phyloP scores from a whole-genome alignment of 2,329 filamentous ascomycete species.

The Aspergillus unguis region DNA sequence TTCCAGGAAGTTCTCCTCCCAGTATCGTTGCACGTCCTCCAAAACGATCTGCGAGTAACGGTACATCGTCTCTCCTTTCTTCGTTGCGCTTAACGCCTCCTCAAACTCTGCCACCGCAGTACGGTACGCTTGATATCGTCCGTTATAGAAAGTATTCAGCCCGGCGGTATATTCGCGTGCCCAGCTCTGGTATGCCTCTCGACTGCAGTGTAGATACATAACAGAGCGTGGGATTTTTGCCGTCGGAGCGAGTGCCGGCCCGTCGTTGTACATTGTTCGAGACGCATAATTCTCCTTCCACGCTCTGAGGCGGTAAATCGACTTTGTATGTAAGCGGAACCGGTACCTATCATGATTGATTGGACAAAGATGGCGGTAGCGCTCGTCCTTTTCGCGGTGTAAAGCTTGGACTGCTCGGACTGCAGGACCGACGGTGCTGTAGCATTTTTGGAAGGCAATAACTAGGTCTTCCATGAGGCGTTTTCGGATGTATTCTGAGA shows the following conservation, averaged over 20 bases:
- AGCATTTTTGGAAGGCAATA: not conserved
- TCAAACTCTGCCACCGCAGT: not conserved
- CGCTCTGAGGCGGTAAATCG: not conserved
- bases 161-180: not conserved
- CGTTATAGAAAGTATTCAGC: not conserved
- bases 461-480: not conserved
- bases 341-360: not conserved
- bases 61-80: not conserved
- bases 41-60: not conserved
- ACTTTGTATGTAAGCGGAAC: not conserved
- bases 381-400: not conserved
- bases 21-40: not conserved
- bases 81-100: not conserved
- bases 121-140: not conserved
- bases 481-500: not conserved
- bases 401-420: not conserved
- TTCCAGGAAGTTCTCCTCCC: not conserved
- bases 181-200: not conserved
- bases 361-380: not conserved
- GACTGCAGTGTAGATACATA: not conserved
- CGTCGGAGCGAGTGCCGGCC: not conserved
- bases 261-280: not conserved
- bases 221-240: not conserved
- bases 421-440: not conserved
- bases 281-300: not conserved